These are phyloP conservation scores for Apiospora phragmitis DNA, from an alignment of 2,329 filamentous ascomycete genomes.

Conservation along the genomic window DNA sequence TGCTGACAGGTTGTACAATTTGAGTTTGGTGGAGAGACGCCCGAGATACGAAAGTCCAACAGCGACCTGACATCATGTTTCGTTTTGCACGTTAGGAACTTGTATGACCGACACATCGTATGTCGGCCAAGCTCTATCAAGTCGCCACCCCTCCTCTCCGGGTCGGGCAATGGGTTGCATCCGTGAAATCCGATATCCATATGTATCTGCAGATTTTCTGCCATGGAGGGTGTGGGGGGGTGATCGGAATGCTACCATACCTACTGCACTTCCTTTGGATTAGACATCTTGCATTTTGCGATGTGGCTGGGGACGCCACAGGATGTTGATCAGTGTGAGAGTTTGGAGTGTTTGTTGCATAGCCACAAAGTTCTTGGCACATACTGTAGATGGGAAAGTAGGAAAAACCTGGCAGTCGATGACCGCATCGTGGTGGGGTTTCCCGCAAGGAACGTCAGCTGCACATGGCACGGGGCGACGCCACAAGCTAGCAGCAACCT, in stretches of 20 bases:
- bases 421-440: background rate
- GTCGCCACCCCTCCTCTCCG: background rate
- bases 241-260: background rate
- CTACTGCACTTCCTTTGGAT: background rate
- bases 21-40: background rate
- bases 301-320: background rate
- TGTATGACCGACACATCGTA: background rate
- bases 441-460: background rate
- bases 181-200: background rate
- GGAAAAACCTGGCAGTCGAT: conserved; percentile 7
- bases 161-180: background rate
- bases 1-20: background rate
- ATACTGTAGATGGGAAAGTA: background rate
- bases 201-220: background rate
- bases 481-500: background rate
- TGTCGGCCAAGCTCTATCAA: background rate
- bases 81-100: background rate
- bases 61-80: background rate
- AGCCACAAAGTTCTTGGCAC: background rate
- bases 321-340: background rate
- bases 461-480: background rate
- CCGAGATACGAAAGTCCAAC: background rate
- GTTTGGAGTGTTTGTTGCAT: background rate
- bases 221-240: background rate
- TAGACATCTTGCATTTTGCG: background rate